phyloP scores from a whole-genome alignment of 345 rosid genomes.

The Citrus maxima region DNA sequence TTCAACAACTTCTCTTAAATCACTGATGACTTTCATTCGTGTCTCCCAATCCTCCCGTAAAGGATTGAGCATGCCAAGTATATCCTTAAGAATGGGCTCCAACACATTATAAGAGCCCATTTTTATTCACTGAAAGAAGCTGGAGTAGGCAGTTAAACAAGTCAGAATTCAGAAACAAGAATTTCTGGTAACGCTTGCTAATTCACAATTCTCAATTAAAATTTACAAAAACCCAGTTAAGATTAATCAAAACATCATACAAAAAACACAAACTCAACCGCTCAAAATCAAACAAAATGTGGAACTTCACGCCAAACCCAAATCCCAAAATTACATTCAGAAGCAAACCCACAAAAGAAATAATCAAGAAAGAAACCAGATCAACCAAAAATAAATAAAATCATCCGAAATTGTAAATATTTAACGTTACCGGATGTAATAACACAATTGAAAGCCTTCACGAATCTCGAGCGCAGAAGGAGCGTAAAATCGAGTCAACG shows the following conservation, averaged over 20 bases:
- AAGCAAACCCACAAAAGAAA: neutral
- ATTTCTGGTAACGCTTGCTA: neutral
- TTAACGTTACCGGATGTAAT: neutral
- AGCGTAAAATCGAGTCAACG: neutral
- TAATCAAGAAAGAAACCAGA: neutral
- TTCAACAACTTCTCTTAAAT: constrained; percentile 45
- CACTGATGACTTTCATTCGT: constrained; percentile 45
- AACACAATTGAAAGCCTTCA: neutral
- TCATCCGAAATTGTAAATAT: neutral
- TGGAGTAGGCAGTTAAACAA: constrained; percentile 13
- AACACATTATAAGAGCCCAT: constrained; percentile 44
- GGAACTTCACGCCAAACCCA: neutral
- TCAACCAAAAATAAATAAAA: neutral
- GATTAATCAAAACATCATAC: neutral
- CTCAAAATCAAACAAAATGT: neutral
- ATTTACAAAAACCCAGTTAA: neutral
- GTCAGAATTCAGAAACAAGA: neutral
- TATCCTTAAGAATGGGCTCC: constrained; percentile 51
- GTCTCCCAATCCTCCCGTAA: constrained; percentile 46
- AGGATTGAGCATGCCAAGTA: constrained; percentile 61
- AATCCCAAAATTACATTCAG: neutral
- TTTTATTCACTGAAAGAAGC: constrained; percentile 16
- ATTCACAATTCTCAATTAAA: neutral
- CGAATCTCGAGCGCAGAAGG: neutral
- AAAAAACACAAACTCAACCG: neutral